Base-by-base conservation (phyloP, 345 rosid genomes). In the Cardamine resedifolia region DNA sequence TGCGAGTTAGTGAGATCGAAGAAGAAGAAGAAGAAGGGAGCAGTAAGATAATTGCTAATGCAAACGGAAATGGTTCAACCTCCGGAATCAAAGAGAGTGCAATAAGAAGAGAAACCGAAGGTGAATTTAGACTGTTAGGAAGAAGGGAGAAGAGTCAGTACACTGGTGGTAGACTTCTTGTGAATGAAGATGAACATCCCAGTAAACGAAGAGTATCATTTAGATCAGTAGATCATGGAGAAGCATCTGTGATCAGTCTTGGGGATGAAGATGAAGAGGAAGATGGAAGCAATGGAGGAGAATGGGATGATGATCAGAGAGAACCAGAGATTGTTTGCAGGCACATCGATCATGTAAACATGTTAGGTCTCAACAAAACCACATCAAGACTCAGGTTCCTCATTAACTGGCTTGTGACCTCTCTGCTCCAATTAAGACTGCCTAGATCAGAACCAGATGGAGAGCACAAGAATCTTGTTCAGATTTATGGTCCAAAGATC, bases 21-120 rank as follows among this genome's bases (percentile, higher is more conserved):
- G 96, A 91, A 83, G 97, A 88, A 81, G 96, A 91, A 83, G 97
- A 95, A 20, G 85, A 57, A 47, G 64, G 71, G 41, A 74, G 78
- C 77, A 78, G 81, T 58, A 72, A 74, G 43, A 73, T 77, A 43
- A 56, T 58, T 60, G 21, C 75, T 69, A 71, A 63, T 24, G 58
- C 77, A 60, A 45, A 78, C 33, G 78, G 77, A 47, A 87, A 88
- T 80, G 91, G 92, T 49, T 81, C 80, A 7, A 76, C 73, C 60
- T 80, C 86, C 62, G 88, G 76, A 66, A 81, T 83, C 39, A 95
- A 90, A 80, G 98, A 95, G 71, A 92, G 97, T 81, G 99, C 99
- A 11, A 95, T 95, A 77, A 87, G 94, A 80, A 87, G 99, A 78
- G 99, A 95, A 82, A 95, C 99, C 0, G 99, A 95, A 86, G 99